Evolutionary conservation across 345 rosid species (phyloP), one percentile per base, ranked within the genome.

Genomic region (Camelina neglecta): DNA sequence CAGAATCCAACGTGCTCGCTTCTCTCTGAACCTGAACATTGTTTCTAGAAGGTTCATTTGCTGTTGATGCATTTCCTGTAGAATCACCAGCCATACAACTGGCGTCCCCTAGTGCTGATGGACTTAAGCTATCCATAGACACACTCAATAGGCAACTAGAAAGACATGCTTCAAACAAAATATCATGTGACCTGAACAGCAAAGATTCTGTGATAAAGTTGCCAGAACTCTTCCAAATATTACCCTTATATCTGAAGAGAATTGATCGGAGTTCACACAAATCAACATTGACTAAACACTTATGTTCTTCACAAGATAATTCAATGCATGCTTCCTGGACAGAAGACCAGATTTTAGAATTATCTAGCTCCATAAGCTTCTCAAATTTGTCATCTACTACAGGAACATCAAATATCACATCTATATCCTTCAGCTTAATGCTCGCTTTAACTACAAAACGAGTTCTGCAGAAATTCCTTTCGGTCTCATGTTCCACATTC

Each of bases 311-410:
- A 63, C 69, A 87, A 67, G 77, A 74, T 54, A 87, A 35, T 48
- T 87, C 88, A 41, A 82, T 29, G 70, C 75, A 74, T 58, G 73
- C 74, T 80, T 74, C 79, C 75, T 71, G 81, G 75, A 86, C 63
- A 80, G 90, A 85, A 69, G 83, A 70, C 95, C 91, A 84, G 39
- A 90, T 73, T 75, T 89, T 92, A 62, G 67, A 84, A 75, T 84
- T 87, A 79, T 60, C 69, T 69, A 42, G 63, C 76, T 79, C 79
- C 42, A 47, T 69, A 42, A 42, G 48, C 75, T 60, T 68, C 63
- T 77, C 85, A 73, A 58, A 38, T 50, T 79, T 69, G 24, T 82
- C 75, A 29, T 71, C 71, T 59, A 35, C 80, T 75, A 79, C 83
- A 69, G 88, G 85, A 73, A 83, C 78, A 59, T 81, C 89, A 79